These are phyloP conservation scores for Cudoniella acicularis DNA, from an alignment of 495 filamentous ascomycete species.

Conservation along the genomic window DNA sequence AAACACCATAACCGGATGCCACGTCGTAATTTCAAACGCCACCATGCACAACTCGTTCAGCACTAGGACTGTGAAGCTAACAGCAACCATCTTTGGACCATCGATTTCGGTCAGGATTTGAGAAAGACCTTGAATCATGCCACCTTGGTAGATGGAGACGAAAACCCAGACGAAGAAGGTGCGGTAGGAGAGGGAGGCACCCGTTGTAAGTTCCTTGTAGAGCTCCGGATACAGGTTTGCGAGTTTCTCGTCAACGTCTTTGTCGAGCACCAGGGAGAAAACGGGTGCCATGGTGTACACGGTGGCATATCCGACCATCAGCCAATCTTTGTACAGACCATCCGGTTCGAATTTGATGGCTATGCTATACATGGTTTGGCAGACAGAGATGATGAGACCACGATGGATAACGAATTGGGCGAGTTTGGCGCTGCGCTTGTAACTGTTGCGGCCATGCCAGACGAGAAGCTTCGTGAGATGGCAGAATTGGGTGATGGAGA, in stretches of 20 bases:
- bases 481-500: constrained; percentile 90
- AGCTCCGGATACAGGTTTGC: constrained; percentile 96
- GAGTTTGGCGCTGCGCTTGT: constrained; percentile 92
- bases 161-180: constrained; percentile 98
- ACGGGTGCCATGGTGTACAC: constrained; percentile 94
- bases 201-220: constrained; percentile 90
- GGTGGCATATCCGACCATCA: constrained; percentile 94
- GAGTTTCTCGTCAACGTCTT: constrained; percentile 88
- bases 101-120: constrained; percentile 79
- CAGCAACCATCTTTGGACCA: constrained; percentile 72
- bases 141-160: constrained; percentile 91
- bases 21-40: constrained; percentile 90
- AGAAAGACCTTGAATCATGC: constrained; percentile 86
- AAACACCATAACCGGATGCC: constrained; percentile 92
- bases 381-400: constrained; percentile 89
- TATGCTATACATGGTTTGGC: constrained; percentile 96
- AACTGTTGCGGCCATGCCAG: constrained; percentile 96
- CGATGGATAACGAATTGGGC: constrained; percentile 98
- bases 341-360: constrained; percentile 87
- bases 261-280: constrained; percentile 92
- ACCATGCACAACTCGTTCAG: constrained; percentile 98
- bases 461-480: constrained; percentile 96
- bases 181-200: constrained; percentile 78
- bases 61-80: constrained; percentile 88
- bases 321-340: constrained; percentile 92